A percentile compares a stretch with the other conserved stretches of the same genome.
Evolutionary conservation across 2,329 filamentous ascomycete genomes (phyloP).

Genomic region (Acrocalymma vagum): DNA sequence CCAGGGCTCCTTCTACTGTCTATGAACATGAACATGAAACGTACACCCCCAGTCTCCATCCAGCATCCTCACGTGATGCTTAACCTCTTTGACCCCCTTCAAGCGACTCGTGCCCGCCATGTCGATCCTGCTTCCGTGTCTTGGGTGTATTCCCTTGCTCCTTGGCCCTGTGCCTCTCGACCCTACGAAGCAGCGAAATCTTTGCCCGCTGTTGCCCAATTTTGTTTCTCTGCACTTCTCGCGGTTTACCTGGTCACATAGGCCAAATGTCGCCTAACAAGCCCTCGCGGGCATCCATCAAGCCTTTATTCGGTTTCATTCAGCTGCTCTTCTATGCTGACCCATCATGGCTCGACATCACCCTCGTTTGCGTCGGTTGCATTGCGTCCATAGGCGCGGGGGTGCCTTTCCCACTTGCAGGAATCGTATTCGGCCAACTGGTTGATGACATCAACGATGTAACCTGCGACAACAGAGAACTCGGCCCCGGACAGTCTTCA

Average conservation of each 20-base stretch:
- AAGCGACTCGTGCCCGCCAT: too few relatives aligned
- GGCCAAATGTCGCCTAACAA: constrained; percentile 37
- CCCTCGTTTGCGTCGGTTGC: constrained; percentile 48
- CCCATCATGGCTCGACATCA: constrained; percentile 46
- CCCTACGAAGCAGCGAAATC: too few relatives aligned
- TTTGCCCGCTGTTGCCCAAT: background rate
- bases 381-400: constrained; percentile 65
- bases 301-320: constrained; percentile 41
- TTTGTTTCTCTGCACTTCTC: constrained; percentile 9
- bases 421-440: constrained; percentile 70
- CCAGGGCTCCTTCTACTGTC: too few relatives aligned
- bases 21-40: too few relatives aligned
- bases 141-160: too few relatives aligned
- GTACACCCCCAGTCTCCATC: too few relatives aligned
- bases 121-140: too few relatives aligned
- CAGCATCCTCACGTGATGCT: too few relatives aligned
- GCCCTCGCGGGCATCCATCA: constrained; percentile 35
- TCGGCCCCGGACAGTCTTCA: too few relatives aligned
- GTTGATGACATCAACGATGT: constrained; percentile 68
- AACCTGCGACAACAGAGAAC: constrained; percentile 61
- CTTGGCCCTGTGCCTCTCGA: too few relatives aligned
- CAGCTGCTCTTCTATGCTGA: constrained; percentile 46
- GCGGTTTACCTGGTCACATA: constrained; percentile 14
- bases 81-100: too few relatives aligned
- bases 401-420: constrained; percentile 69